Evolutionary conservation across 805 yeast species (phyloP).

Genomic region (Kuraishia borneana): DNA sequence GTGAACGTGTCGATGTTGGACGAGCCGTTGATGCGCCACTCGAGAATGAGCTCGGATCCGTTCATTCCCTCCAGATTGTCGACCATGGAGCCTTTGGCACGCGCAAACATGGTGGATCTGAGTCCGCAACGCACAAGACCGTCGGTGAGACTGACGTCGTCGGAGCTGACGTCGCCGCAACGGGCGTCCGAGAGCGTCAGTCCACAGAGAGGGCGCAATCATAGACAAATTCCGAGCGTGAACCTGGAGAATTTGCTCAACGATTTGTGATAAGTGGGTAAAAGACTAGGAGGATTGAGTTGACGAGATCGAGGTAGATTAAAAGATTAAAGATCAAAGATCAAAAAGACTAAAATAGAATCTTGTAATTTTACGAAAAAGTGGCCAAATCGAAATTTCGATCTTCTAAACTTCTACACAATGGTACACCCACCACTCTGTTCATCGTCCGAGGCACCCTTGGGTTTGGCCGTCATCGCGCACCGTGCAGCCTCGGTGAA

Average conservation of each 20-base stretch:
- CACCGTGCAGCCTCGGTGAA: slow-evolving; percentile 98
- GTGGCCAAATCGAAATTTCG: too few relatives aligned
- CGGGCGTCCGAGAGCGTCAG: neutral
- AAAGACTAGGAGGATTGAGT: too few relatives aligned
- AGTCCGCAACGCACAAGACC: neutral
- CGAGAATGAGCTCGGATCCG: neutral
- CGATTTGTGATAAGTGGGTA: neutral
- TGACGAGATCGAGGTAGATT: neutral
- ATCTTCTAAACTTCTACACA: slow-evolving; percentile 1
- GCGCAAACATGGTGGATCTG: neutral
- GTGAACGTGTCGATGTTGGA: slow-evolving; percentile 1
- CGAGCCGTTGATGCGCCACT: neutral
- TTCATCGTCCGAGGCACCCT: slow-evolving; percentile 52
- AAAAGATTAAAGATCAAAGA: too few relatives aligned
- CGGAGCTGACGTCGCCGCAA: neutral
- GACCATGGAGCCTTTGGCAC: neutral
- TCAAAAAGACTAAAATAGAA: too few relatives aligned
- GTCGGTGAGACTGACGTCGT: neutral
- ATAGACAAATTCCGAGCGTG: slow-evolving; percentile 30
- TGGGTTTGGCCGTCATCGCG: slow-evolving; percentile 82
- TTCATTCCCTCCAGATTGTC: neutral
- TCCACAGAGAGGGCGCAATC: slow-evolving; percentile 3
- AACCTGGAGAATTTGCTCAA: slow-evolving; percentile 25
- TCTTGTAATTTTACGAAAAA: too few relatives aligned
- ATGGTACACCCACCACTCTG: slow-evolving; percentile 17